Conservation (phyloP, 2,329 filamentous ascomycete genomes). For the Nectriaceae sp. region DNA sequence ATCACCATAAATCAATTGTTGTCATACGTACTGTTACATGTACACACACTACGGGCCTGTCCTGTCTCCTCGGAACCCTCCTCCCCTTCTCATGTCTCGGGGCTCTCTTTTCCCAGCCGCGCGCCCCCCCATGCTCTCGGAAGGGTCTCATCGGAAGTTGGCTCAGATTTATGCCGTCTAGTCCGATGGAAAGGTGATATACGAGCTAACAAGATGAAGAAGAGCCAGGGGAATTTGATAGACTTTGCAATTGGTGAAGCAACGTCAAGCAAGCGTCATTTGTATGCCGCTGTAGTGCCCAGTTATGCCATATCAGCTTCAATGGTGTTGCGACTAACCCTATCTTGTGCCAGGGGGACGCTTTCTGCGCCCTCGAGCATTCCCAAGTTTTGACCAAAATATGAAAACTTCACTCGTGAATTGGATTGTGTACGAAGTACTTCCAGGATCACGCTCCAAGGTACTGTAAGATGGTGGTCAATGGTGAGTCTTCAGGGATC, state of each 20-base stretch:
- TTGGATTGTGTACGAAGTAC: not conserved
- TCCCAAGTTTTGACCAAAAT: conserved; percentile 25
- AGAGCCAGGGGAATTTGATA: not conserved
- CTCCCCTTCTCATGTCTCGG: not conserved
- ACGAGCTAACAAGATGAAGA: conserved; percentile 10
- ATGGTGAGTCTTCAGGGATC: not conserved
- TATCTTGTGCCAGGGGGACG: not conserved
- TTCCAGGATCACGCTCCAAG: not conserved
- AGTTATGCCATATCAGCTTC: not conserved
- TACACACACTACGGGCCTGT: too few relatives aligned
- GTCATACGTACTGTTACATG: too few relatives aligned
- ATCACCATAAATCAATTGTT: too few relatives aligned
- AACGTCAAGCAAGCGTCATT: not conserved
- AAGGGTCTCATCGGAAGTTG: not conserved
- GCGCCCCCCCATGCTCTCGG: not conserved
- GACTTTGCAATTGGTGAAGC: not conserved
- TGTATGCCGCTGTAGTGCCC: not conserved
- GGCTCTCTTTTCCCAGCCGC: not conserved
- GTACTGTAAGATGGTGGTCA: not conserved
- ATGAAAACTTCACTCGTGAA: not conserved
- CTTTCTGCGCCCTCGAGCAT: conserved; percentile 18
- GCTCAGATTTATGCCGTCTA: conserved; percentile 9
- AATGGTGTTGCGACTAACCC: not conserved
- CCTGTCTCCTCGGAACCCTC: too few relatives aligned
- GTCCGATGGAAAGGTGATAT: conserved; percentile 13